Percentiles rank a stretch among this genome's conserved stretches.
Evolutionary conservation across 139 green algal species (phyloP).

Genomic region (Coelastrella sp.): DNA sequence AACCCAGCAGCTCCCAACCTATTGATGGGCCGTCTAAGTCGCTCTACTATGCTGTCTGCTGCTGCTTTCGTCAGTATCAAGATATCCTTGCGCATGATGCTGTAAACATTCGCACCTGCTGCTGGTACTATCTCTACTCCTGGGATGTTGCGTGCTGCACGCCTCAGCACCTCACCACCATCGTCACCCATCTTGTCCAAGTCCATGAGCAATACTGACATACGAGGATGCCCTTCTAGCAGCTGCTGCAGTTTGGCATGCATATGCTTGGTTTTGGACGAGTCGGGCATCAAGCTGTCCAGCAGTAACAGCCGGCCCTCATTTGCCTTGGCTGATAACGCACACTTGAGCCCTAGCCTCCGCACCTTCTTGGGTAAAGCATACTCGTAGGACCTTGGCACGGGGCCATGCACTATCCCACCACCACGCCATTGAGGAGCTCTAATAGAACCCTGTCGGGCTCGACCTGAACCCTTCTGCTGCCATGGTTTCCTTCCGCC

Average conservation of each 20-base stretch:
- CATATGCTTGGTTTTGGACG: slow-evolving; percentile 64
- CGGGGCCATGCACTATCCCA: slow-evolving; percentile 80
- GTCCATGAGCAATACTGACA: slow-evolving; percentile 46
- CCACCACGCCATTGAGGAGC: slow-evolving; percentile 86
- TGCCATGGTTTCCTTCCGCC: slow-evolving; percentile 95
- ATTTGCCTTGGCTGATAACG: slow-evolving; percentile 84
- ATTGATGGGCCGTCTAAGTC: slow-evolving; percentile 59
- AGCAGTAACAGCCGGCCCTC: slow-evolving; percentile 85
- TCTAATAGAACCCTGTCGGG: slow-evolving; percentile 86
- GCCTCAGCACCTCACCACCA: slow-evolving; percentile 57
- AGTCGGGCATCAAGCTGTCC: slow-evolving; percentile 64
- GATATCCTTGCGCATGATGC: slow-evolving; percentile 83
- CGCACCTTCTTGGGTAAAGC: slow-evolving; percentile 75
- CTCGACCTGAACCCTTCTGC: slow-evolving; percentile 96
- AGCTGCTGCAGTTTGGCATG: slow-evolving; percentile 1
- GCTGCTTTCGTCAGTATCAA: slow-evolving; percentile 81
- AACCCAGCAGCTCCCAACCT: slow-evolving; percentile 40
- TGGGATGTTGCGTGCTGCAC: background rate
- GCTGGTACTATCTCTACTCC: slow-evolving; percentile 74
- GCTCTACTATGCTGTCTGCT: slow-evolving; percentile 59
- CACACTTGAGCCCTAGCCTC: slow-evolving; percentile 84
- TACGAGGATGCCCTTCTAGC: background rate
- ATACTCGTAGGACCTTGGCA: slow-evolving; percentile 73
- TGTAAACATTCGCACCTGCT: slow-evolving; percentile 88
- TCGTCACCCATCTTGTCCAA: background rate